Conservation (phyloP, 768 basidiomycete genomes). For the Mycena olivaceomarginata region DNA sequence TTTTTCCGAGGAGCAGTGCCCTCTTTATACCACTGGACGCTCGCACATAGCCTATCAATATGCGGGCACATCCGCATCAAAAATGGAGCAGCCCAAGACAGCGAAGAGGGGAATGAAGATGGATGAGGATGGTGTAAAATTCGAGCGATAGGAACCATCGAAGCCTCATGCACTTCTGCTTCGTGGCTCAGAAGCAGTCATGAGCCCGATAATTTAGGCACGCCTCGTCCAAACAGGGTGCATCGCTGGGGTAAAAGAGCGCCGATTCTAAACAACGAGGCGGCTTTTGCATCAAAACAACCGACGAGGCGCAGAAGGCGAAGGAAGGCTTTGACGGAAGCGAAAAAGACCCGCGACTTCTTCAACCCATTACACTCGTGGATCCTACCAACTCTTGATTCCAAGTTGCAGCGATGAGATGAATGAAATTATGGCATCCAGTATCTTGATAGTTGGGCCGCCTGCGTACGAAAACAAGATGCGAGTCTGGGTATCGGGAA, state of each 20-base stretch:
- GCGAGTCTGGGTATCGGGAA: background rate
- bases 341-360: slow-evolving; percentile 29
- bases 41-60: slow-evolving; percentile 22
- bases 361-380: slow-evolving; percentile 8
- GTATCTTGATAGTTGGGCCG: background rate
- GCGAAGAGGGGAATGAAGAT: slow-evolving; percentile 23
- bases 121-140: slow-evolving; percentile 20
- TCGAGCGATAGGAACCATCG: slow-evolving; percentile 20
- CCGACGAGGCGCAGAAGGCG: slow-evolving; percentile 10
- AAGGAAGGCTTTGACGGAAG: slow-evolving; percentile 20
- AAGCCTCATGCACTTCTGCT: slow-evolving; percentile 37
- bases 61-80: slow-evolving; percentile 28
- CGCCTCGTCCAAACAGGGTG: slow-evolving; percentile 7
- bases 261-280: slow-evolving; percentile 34
- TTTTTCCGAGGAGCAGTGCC: background rate
- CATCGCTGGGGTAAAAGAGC: slow-evolving; percentile 16
- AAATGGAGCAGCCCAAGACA: slow-evolving; percentile 23
- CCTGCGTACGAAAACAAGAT: background rate
- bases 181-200: slow-evolving; percentile 22
- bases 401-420: background rate
- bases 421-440: too few species aligned
- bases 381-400: slow-evolving; percentile 4
- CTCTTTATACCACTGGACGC: slow-evolving; percentile 20
- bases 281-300: slow-evolving; percentile 23
- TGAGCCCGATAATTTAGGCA: slow-evolving; percentile 26